Conservation (phyloP, 2,329 filamentous ascomycete species). For the Pezicula carpinea region DNA sequence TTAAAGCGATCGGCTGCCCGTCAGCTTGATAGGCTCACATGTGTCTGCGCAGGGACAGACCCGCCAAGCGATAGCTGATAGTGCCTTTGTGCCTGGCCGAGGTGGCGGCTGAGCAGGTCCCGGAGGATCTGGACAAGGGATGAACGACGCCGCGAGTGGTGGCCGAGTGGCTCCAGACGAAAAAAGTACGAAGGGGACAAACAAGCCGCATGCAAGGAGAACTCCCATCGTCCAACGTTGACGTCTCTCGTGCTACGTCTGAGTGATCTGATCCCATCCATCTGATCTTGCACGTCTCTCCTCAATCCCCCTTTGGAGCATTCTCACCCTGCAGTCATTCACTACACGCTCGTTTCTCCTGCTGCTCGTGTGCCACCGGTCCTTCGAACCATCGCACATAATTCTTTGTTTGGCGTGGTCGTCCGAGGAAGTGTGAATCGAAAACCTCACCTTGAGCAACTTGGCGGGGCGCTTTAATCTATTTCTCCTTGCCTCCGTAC, state of each 20-base stretch:
- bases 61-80: neutral
- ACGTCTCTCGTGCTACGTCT: neutral
- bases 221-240: neutral
- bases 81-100: neutral
- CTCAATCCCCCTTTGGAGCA: too few relatives aligned
- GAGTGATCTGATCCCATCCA: too few relatives aligned
- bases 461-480: too few relatives aligned
- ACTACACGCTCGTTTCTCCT: neutral
- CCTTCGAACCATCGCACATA: neutral
- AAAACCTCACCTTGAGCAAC: neutral
- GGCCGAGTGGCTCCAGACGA: too few relatives aligned
- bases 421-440: neutral
- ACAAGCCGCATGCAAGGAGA: neutral
- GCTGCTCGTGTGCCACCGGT: neutral
- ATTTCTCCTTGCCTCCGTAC: too few relatives aligned
- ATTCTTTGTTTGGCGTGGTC: neutral
- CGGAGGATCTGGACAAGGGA: neutral
- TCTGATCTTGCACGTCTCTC: too few relatives aligned
- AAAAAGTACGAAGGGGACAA: neutral
- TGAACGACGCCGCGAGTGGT: neutral
- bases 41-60: neutral
- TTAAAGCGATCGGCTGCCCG: neutral
- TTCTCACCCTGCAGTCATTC: too few relatives aligned
- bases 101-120: neutral
- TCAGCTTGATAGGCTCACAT: neutral